Evolutionary conservation across 345 rosid species (phyloP), one percentile per base, ranked within the genome.

Genomic region (Dimocarpus longan): DNA sequence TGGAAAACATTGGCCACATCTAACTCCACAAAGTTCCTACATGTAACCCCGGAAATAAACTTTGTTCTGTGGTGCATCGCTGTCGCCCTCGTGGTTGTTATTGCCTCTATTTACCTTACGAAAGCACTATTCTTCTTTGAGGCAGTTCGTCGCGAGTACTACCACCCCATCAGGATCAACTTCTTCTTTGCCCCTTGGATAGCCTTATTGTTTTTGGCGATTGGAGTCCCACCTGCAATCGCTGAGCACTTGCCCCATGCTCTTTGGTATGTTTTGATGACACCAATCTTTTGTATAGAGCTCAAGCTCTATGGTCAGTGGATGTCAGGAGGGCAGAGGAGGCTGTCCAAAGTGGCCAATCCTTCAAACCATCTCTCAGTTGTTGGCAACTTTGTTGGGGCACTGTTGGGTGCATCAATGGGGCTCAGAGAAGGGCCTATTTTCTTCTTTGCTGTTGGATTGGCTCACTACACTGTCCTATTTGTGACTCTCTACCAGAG

Each of bases 171-270:
- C 22, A 82, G 98, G 15, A 90, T 92, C 83, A 95, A 95, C 86
- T 95, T 93, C 91, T 92, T 95, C 86, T 95, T 95, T 71, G 95
- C 98, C 71, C 98, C 98, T 37, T 92, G 95, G 89, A 90, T 95
- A 65, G 86, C 95, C 16, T 80, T 93, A 39, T 88, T 95, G 66
- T 92, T 95, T 87, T 74, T 95, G 28, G 94, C 90, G 32, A 87
- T 89, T n/a, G 98, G 98, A 44, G 74, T 91, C 59, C 98, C 98
- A 28, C 87, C 86, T 75, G 86, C 88, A 3, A 54, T 91, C 16
- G 73, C 87, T 3, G 75, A 82, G 6, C 62, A 68, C 48, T 88
- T 90, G 66, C 97, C 84, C 4, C 54, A 76, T 15, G 39, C 79
- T 5, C 93, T 91, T 21, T 95, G 98, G 98, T 95, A 95, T 78